Conservation (phyloP, 306 rosid species). For the Cicer yamashitae region DNA sequence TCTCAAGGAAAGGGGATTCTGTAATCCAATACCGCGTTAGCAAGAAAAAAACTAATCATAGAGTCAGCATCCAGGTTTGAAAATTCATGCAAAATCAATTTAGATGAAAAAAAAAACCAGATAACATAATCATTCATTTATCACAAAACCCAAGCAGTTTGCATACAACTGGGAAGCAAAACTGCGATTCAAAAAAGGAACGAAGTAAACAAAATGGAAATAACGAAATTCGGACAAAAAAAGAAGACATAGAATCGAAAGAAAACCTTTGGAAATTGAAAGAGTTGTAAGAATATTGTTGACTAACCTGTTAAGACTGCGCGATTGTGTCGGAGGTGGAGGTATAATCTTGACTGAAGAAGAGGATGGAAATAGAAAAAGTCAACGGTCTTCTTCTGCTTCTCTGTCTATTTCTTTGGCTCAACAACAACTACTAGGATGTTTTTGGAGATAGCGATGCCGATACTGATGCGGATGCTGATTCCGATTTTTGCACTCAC, state of each 20-base stretch:
- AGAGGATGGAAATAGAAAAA: neutral
- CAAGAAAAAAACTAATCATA: neutral
- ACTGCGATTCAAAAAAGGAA: neutral
- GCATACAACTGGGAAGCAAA: neutral
- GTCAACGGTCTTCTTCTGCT: conserved; percentile 19
- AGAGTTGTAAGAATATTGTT: neutral
- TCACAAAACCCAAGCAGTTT: neutral
- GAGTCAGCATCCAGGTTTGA: neutral
- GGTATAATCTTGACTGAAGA: neutral
- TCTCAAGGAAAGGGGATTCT: too few species aligned
- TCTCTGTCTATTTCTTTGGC: neutral
- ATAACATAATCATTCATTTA: neutral
- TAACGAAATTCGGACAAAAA: conserved; percentile 12
- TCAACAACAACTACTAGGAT: neutral
- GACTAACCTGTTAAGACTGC: conserved; percentile 27
- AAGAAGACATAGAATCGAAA: neutral
- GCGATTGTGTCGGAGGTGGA: conserved; percentile 3
- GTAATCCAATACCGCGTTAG: too few species aligned
- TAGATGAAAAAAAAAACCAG: too few species aligned
- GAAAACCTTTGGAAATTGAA: neutral
- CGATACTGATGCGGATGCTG: neutral
- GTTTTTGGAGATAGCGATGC: conserved; percentile 7
- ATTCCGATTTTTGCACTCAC: neutral
- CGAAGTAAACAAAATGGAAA: neutral
- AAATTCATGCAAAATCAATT: neutral